Conservation (phyloP, 2,329 filamentous ascomycete species). For the Colletotrichum filicis region DNA sequence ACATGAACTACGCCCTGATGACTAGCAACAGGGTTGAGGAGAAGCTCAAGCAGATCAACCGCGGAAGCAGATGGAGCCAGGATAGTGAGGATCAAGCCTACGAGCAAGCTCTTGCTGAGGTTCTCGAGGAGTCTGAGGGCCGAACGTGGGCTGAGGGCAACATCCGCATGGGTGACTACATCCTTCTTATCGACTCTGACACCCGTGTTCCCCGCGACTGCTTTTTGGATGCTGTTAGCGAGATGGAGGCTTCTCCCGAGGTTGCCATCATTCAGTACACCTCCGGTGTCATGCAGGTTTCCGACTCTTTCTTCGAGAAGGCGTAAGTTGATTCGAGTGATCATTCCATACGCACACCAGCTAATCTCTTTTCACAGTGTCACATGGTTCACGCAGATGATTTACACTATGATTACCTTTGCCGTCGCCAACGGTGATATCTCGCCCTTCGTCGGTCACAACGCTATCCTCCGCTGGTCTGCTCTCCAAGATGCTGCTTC, state of each 20-base stretch:
- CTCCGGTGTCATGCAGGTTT: slow-evolving; percentile 82
- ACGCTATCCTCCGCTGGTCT: slow-evolving; percentile 77
- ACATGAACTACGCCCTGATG: slow-evolving; percentile 74
- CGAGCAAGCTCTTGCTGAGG: slow-evolving; percentile 54
- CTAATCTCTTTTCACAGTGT: slow-evolving; percentile 56
- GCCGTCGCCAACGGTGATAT: slow-evolving; percentile 78
- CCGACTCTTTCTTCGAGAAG: slow-evolving; percentile 78
- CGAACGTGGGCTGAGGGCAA: slow-evolving; percentile 68
- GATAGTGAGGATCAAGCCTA: slow-evolving; percentile 59
- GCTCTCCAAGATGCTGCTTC: slow-evolving; percentile 49
- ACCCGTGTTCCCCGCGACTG: slow-evolving; percentile 76
- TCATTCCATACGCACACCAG: not conserved
- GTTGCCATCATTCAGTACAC: slow-evolving; percentile 79
- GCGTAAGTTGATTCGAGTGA: slow-evolving; percentile 42
- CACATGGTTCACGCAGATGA: slow-evolving; percentile 82
- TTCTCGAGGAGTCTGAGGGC: slow-evolving; percentile 60
- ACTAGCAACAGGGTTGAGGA: slow-evolving; percentile 68
- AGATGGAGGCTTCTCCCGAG: slow-evolving; percentile 77
- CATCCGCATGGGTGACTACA: slow-evolving; percentile 68
- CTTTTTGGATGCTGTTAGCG: slow-evolving; percentile 74
- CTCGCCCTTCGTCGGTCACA: slow-evolving; percentile 82
- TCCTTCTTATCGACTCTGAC: slow-evolving; percentile 75
- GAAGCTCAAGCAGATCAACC: slow-evolving; percentile 52
- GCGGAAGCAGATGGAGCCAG: slow-evolving; percentile 48
- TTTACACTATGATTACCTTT: slow-evolving; percentile 79